phyloP scores from a whole-genome alignment of 805 yeast species.

The Sungouiella thailandica region DNA sequence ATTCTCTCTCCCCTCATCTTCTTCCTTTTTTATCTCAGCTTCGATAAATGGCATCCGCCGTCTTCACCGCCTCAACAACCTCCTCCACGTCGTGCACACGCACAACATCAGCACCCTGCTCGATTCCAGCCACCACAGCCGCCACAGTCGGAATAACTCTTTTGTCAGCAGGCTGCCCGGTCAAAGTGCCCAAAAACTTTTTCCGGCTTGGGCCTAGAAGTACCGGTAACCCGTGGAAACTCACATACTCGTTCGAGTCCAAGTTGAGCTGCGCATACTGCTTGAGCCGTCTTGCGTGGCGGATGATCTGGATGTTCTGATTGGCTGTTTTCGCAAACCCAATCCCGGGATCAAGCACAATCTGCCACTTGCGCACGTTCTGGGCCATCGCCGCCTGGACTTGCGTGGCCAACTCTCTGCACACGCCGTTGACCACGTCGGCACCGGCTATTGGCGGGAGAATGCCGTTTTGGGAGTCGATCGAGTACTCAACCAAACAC shows the following conservation, averaged over 20 bases:
- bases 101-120: conserved; percentile 71
- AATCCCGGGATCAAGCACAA: conserved; percentile 89
- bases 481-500: conserved; percentile 32
- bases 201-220: conserved; percentile 88
- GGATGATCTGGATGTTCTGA: conserved; percentile 67
- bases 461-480: conserved; percentile 11
- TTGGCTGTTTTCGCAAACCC: conserved; percentile 86
- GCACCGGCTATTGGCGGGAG: conserved; percentile 16
- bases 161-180: conserved; percentile 55
- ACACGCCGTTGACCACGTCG: conserved; percentile 48
- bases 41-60: conserved; percentile 72
- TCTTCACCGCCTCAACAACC: conserved; percentile 38
- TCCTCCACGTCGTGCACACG: conserved; percentile 82
- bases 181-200: conserved; percentile 73
- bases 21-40: no score
- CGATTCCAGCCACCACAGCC: conserved; percentile 65
- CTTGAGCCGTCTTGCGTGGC: conserved; percentile 45
- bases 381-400: conserved; percentile 49
- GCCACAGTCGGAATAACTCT: conserved; percentile 77
- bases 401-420: conserved; percentile 58
- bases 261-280: conserved; percentile 34
- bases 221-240: conserved; percentile 56
- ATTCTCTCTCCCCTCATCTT: no score
- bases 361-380: conserved; percentile 86
- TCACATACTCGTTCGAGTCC: conserved; percentile 23